A percentile compares a stretch with the other conserved stretches of the same genome.
phyloP scores from a whole-genome alignment of 2,329 filamentous ascomycete species.

The Cladorrhinum sp. region DNA sequence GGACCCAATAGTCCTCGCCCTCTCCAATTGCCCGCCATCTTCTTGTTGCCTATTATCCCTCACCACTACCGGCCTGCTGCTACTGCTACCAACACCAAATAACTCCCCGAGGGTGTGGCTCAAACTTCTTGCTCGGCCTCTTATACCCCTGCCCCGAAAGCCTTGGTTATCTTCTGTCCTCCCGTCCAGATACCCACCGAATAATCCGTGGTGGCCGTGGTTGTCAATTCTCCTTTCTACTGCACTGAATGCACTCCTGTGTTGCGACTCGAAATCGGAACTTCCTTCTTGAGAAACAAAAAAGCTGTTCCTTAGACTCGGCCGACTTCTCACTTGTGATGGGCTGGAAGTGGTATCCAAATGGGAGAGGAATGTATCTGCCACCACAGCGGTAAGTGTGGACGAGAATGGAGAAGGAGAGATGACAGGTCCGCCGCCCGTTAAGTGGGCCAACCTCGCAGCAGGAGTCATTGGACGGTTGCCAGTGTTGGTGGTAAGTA shows the following conservation, averaged over 20 bases:
- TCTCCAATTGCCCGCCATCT: background rate
- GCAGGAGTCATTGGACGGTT: slow-evolving; percentile 7
- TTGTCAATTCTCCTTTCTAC: slow-evolving; percentile 22
- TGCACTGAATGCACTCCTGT: slow-evolving; percentile 14
- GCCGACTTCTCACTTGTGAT: slow-evolving; percentile 46
- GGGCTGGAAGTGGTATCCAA: slow-evolving; percentile 38
- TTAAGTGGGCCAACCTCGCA: slow-evolving; percentile 20
- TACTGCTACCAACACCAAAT: slow-evolving; percentile 31
- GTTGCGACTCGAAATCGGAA: slow-evolving; percentile 11
- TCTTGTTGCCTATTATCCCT: background rate
- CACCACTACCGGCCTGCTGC: slow-evolving; percentile 10
- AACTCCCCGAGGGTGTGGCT: slow-evolving; percentile 39
- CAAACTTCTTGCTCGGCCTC: slow-evolving; percentile 38
- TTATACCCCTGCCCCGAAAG: slow-evolving; percentile 23
- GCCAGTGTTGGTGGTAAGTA: background rate
- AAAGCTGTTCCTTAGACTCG: slow-evolving; percentile 52
- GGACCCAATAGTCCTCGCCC: background rate
- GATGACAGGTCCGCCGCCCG: slow-evolving; percentile 47
- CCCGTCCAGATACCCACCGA: background rate
- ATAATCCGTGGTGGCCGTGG: slow-evolving; percentile 1
- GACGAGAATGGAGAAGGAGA: slow-evolving; percentile 60
- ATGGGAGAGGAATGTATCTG: slow-evolving; percentile 51
- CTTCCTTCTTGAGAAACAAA: background rate
- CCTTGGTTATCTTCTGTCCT: background rate
- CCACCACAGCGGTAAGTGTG: slow-evolving; percentile 56